These are phyloP conservation scores for Microdochium trichocladiopsis DNA, from an alignment of 2,329 filamentous ascomycete genomes.

Conservation along the genomic window DNA sequence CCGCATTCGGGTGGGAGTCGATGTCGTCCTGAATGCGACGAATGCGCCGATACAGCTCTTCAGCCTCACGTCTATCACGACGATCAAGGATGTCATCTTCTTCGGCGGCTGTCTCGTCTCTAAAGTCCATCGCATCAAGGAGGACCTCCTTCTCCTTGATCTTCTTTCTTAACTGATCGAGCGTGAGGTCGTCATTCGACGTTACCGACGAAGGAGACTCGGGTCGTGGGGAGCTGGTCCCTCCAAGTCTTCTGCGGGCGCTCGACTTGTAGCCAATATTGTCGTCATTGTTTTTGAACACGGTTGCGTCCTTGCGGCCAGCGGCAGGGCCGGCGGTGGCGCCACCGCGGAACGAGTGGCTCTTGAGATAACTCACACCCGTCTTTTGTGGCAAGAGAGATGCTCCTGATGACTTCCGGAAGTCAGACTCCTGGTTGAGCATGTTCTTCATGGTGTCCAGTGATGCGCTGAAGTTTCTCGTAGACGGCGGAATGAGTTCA, in stretches of 20 bases:
- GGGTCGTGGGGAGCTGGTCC: conserved; percentile 70
- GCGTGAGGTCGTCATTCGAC: conserved; percentile 71
- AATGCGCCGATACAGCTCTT: conserved; percentile 89
- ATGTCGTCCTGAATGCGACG: conserved; percentile 91
- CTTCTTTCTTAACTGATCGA: conserved; percentile 87
- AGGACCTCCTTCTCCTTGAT: conserved; percentile 92
- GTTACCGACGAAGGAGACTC: conserved; percentile 60
- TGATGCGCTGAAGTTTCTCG: conserved; percentile 85
- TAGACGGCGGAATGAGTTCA: conserved; percentile 90
- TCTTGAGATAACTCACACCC: conserved; percentile 97
- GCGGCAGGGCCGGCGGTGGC: conserved; percentile 47
- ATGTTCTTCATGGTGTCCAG: conserved; percentile 90
- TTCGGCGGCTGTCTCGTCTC: conserved; percentile 81
- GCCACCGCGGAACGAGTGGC: conserved; percentile 73
- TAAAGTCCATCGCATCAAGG: conserved; percentile 92
- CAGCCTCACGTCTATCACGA: conserved; percentile 82
- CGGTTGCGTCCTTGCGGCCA: conserved; percentile 85
- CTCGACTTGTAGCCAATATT: conserved; percentile 89
- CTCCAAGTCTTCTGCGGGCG: conserved; percentile 76
- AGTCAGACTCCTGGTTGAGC: conserved; percentile 82
- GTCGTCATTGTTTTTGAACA: conserved; percentile 95
- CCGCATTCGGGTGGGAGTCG: conserved; percentile 77
- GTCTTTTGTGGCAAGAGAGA: conserved; percentile 91
- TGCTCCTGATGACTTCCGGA: conserved; percentile 81
- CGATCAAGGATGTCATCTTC: conserved; percentile 90